Percentiles rank a stretch among this genome's conserved stretches.
Conservation (phyloP, 2,329 filamentous ascomycete species). For the Diaporthe ilicicola region DNA sequence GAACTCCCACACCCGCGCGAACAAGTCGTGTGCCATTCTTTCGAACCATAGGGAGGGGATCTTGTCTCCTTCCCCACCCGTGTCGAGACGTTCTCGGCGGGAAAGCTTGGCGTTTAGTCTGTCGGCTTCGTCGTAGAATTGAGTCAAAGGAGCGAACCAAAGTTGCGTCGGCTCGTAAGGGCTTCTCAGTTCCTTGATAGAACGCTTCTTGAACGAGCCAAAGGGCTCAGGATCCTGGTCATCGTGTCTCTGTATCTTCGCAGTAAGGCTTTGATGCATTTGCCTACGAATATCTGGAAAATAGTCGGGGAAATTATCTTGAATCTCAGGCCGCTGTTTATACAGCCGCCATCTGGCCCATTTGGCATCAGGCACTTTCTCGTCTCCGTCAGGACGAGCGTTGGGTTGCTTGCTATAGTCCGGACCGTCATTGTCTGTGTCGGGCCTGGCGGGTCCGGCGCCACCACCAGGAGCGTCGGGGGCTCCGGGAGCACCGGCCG, state of each 20-base stretch:
- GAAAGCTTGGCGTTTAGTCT: not conserved
- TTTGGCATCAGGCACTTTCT: constrained; percentile 15
- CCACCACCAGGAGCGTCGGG: not conserved
- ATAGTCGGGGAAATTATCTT: constrained; percentile 3
- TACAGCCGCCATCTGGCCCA: constrained; percentile 31
- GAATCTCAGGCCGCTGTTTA: constrained; percentile 24
- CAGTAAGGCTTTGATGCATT: not conserved
- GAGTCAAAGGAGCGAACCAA: constrained; percentile 11
- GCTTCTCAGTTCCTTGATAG: constrained; percentile 11
- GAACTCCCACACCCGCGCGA: constrained; percentile 30
- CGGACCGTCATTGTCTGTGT: no score
- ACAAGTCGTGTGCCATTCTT: constrained; percentile 24
- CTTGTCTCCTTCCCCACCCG: constrained; percentile 14
- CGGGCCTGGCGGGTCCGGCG: not conserved
- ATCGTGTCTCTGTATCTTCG: not conserved
- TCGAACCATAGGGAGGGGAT: constrained; percentile 32
- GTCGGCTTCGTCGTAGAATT: not conserved
- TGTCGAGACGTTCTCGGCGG: not conserved
- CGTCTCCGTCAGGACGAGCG: constrained; percentile 1
- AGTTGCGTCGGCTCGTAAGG: constrained; percentile 9
- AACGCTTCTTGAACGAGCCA: not conserved
- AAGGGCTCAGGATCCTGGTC: not conserved
- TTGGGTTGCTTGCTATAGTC: constrained; percentile 26
- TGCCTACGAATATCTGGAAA: constrained; percentile 23
- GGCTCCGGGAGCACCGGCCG: not conserved